Evolutionary conservation across 148 eudicot species (phyloP).

Genomic region (Vaccinium myrtillus): DNA sequence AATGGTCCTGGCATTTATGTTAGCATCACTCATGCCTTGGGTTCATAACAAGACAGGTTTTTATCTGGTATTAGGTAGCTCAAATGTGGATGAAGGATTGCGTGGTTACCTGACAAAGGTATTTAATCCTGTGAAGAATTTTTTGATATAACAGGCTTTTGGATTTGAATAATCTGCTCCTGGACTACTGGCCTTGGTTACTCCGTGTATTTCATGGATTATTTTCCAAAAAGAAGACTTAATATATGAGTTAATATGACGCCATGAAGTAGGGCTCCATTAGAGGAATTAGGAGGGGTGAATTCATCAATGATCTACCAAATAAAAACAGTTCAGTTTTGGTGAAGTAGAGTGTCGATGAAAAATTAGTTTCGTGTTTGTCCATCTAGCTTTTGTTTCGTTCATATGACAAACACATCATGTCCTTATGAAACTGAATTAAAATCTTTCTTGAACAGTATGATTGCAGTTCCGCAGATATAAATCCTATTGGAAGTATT

Average conservation of each 20-base stretch:
- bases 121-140: background rate
- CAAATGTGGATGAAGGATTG: conserved; percentile 95
- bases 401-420: background rate
- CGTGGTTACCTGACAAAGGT: conserved; percentile 99
- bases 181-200: background rate
- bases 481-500: conserved; percentile 96
- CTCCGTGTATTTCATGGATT: background rate
- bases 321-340: background rate
- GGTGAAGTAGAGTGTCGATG: background rate
- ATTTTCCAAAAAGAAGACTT: background rate
- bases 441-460: conserved; percentile 41
- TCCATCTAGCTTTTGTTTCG: background rate
- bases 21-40: conserved; percentile 97
- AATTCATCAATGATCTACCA: background rate
- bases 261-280: background rate
- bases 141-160: conserved; percentile 1
- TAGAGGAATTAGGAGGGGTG: background rate
- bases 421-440: background rate
- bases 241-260: background rate
- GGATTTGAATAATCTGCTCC: background rate
- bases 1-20: conserved; percentile 95
- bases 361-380: background rate
- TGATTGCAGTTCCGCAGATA: conserved; percentile 98
- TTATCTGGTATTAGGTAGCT: conserved; percentile 91
- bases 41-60: conserved; percentile 90